phyloP scores from a whole-genome alignment of 768 basidiomycete species.

The Russula griseocarnosa region DNA sequence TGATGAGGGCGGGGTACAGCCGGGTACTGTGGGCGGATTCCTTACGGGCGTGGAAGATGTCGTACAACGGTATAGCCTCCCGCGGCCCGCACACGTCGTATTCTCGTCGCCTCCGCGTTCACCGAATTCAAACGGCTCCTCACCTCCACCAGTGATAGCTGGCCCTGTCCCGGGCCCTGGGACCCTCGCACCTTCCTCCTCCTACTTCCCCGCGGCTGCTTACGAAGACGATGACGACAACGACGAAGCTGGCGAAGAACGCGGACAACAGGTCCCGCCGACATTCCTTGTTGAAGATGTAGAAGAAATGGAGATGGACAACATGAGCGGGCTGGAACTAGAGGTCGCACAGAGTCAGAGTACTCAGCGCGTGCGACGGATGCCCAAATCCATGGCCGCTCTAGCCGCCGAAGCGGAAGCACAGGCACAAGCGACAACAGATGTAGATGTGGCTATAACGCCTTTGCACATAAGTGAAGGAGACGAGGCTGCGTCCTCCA shows the following conservation, averaged over 20 bases:
- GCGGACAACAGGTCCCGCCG: background rate
- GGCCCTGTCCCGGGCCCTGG: no score
- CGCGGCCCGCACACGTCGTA: slow-evolving; percentile 46
- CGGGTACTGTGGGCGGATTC: slow-evolving; percentile 41
- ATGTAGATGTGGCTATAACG: slow-evolving; percentile 26
- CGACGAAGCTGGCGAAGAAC: slow-evolving; percentile 24
- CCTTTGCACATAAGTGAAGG: slow-evolving; percentile 5
- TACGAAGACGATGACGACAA: slow-evolving; percentile 30
- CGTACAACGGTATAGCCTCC: slow-evolving; percentile 67
- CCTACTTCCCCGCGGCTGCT: background rate
- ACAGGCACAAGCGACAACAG: slow-evolving; percentile 19
- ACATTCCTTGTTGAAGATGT: background rate
- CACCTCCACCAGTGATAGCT: background rate
- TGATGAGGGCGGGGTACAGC: background rate
- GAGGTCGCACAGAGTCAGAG: background rate
- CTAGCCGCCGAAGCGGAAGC: slow-evolving; percentile 23
- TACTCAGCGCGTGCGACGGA: background rate
- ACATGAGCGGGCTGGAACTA: background rate
- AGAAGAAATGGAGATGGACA: background rate
- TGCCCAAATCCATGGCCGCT: slow-evolving; percentile 26
- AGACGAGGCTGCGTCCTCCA: background rate
- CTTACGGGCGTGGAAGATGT: slow-evolving; percentile 67
- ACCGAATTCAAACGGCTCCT: background rate
- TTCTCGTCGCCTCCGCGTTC: slow-evolving; percentile 25
- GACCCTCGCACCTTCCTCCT: no score